These are phyloP conservation scores for Stenogyne calaminthoides DNA, from an alignment of 305 asterid genomes.

Conservation along the genomic window DNA sequence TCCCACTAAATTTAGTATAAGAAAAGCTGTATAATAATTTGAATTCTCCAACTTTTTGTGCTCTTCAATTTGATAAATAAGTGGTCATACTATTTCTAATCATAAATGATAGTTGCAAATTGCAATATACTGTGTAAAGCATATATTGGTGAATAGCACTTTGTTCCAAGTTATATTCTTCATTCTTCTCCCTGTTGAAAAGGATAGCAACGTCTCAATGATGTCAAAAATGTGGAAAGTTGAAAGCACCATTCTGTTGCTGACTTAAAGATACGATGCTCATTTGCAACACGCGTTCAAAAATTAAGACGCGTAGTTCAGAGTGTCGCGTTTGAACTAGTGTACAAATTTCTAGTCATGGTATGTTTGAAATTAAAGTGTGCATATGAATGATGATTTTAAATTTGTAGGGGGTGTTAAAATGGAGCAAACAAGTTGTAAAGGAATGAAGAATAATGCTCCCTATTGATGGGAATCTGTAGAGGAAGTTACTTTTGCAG, in stretches of 20 bases:
- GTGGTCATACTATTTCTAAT: neutral
- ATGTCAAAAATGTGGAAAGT: slow-evolving; percentile 40
- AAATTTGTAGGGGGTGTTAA: neutral
- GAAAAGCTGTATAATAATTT: slow-evolving; percentile 39
- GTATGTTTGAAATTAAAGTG: neutral
- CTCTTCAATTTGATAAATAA: neutral
- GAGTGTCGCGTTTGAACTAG: no score
- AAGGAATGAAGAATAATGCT: slow-evolving; percentile 19
- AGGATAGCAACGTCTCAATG: slow-evolving; percentile 39
- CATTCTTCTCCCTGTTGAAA: slow-evolving; percentile 30
- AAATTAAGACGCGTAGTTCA: no score
- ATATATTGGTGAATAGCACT: neutral
- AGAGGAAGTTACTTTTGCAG: slow-evolving; percentile 20
- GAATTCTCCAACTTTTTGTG: slow-evolving; percentile 37
- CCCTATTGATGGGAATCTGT: neutral
- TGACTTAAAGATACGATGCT: slow-evolving; percentile 41
- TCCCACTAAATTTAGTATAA: slow-evolving; percentile 57
- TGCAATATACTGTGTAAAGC: neutral
- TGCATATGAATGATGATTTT: neutral
- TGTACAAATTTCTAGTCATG: neutral
- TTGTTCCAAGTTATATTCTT: slow-evolving; percentile 32
- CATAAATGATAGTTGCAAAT: neutral
- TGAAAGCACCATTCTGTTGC: slow-evolving; percentile 48
- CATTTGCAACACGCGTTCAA: no score
- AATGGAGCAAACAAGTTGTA: slow-evolving; percentile 9